Evolutionary conservation across 192 early-diverging fungal genomes (phyloP).

Genomic region (Coemansia sp.): DNA sequence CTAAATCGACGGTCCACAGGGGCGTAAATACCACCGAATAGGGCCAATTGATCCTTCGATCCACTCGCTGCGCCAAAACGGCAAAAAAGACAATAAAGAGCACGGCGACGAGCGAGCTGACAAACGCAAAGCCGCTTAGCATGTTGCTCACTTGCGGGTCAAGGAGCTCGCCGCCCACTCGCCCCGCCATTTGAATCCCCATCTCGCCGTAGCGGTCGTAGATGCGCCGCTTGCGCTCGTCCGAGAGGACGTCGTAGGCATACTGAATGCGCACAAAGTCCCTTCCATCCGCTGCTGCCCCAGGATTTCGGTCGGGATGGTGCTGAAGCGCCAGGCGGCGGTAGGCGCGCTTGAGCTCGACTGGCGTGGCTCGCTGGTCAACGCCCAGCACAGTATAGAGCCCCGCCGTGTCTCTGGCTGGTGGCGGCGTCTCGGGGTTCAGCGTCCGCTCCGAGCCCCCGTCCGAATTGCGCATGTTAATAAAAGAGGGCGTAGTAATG

Average conservation of each 20-base stretch:
- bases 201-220: slow-evolving; percentile 91
- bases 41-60: slow-evolving; percentile 69
- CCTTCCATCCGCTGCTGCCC: slow-evolving; percentile 62
- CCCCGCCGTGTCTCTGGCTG: slow-evolving; percentile 54
- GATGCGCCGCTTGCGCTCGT: slow-evolving; percentile 81
- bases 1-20: slow-evolving; percentile 73
- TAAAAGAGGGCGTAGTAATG: no score
- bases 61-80: slow-evolving; percentile 77
- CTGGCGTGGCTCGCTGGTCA: slow-evolving; percentile 65
- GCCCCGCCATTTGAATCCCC: slow-evolving; percentile 76
- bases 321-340: slow-evolving; percentile 79
- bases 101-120: slow-evolving; percentile 56
- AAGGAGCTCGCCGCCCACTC: slow-evolving; percentile 66
- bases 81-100: slow-evolving; percentile 84
- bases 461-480: slow-evolving; percentile 19
- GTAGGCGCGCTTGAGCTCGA: slow-evolving; percentile 81
- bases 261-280: slow-evolving; percentile 85
- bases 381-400: slow-evolving; percentile 90
- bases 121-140: slow-evolving; percentile 63
- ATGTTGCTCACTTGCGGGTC: slow-evolving; percentile 68
- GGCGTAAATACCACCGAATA: slow-evolving; percentile 82
- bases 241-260: slow-evolving; percentile 80
- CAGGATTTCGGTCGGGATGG: slow-evolving; percentile 91
- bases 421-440: slow-evolving; percentile 1
- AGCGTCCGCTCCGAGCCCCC: slow-evolving; percentile 38